Conservation (phyloP, 495 filamentous ascomycete species). For the Zalerion maritima region DNA sequence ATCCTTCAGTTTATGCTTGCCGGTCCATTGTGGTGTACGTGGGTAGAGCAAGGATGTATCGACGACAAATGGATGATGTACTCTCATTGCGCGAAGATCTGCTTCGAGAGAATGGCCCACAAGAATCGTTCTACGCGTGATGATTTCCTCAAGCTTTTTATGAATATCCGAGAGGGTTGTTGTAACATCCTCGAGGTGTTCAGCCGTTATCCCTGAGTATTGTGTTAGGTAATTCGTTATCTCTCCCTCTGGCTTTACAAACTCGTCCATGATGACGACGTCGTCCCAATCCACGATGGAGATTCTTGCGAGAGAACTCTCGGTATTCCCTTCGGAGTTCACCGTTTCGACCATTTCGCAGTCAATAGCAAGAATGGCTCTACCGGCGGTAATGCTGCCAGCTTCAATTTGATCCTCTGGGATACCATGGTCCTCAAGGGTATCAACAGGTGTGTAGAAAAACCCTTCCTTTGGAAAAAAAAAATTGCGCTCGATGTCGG, state of each 20-base stretch:
- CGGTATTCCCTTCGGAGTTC: slow-evolving; percentile 48
- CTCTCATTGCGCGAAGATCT: slow-evolving; percentile 66
- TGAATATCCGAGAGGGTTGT: slow-evolving; percentile 82
- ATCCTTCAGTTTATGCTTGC: slow-evolving; percentile 68
- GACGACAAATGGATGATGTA: slow-evolving; percentile 84
- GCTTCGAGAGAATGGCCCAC: slow-evolving; percentile 87
- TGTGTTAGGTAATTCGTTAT: slow-evolving; percentile 83
- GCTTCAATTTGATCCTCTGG: slow-evolving; percentile 56
- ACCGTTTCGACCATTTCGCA: slow-evolving; percentile 94
- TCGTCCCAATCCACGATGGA: slow-evolving; percentile 80
- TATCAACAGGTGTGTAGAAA: slow-evolving; percentile 62
- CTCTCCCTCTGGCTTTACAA: slow-evolving; percentile 76
- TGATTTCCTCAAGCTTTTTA: slow-evolving; percentile 49
- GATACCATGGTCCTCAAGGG: slow-evolving; percentile 47
- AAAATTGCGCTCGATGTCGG: slow-evolving; percentile 12
- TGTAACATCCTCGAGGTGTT: slow-evolving; percentile 62
- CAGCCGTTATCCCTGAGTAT: slow-evolving; percentile 79
- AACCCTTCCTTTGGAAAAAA: slow-evolving; percentile 72
- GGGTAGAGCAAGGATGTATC: slow-evolving; percentile 82
- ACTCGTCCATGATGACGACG: slow-evolving; percentile 64
- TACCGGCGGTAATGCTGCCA: slow-evolving; percentile 71
- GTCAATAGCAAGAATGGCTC: slow-evolving; percentile 70
- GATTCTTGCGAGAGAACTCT: slow-evolving; percentile 73
- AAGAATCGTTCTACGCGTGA: slow-evolving; percentile 65
- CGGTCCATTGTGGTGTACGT: slow-evolving; percentile 26